Evolutionary conservation across 805 yeast genomes (phyloP), one percentile per base, ranked within the genome.

Genomic region (Diddensiella santjacobensis): DNA sequence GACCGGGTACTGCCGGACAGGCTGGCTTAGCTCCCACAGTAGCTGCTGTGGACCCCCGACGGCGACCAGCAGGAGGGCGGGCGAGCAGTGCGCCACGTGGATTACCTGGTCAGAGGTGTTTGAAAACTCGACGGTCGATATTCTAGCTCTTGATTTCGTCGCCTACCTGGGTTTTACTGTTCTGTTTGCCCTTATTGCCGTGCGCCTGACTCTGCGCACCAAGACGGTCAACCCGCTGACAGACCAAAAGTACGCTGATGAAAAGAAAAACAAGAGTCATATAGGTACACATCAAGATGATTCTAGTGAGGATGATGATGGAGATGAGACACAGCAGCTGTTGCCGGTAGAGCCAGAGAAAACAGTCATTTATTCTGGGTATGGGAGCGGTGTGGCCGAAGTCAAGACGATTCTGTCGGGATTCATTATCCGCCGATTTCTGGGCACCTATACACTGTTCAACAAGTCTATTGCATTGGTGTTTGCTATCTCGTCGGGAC

Each of bases 341-440:
- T 17, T 10, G 20, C 38, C 38, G 8, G 38, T 13, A 44, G 40
- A 15, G 26, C 30, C 44, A 20, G 44, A 42, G n/a, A 51, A 44
- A 33, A 49, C 57, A 36, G 57, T 60, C 3, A 61, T 78, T 58
- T 79, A 77, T 57, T 69, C 80, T 10, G 82, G 80, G 0, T 72
- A 74, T 24, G 83, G 83, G 2, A 74, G 80, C 15, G 83, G 83
- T 3, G 83, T 79, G 1, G 81, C 83, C 0, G 83, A 79, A 61
- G 83, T 79, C 13, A 78, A 77, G 52, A 78, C 83, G 0, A 78
- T 79, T 33, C 62, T 79, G 24, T 76, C 81, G 0, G 84, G 84
- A 1, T 79, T 78, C 53, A 74, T 79, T 40, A 78, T 79, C 22
- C 65, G 82, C 48, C 62, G 71, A 37, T 79, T 74, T 54, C 61